phyloP scores from a whole-genome alignment of 225 moss, liverwort and hornwort genomes.

The Neckera pumila region DNA sequence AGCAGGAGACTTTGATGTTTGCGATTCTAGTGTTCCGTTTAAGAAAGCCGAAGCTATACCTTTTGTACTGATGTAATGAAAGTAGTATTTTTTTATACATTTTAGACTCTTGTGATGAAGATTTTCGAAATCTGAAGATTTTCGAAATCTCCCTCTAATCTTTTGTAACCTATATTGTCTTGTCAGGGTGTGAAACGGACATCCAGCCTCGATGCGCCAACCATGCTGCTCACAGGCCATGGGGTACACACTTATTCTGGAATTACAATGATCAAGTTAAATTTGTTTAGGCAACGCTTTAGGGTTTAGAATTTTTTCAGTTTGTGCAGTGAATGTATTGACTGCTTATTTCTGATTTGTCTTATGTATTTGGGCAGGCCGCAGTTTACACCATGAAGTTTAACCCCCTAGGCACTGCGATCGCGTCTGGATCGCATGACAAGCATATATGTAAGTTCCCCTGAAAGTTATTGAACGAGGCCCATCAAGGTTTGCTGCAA shows the following conservation, averaged over 20 bases:
- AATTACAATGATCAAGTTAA: neutral
- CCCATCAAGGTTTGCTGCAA: neutral
- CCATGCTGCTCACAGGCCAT: constrained; percentile 91
- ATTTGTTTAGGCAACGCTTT: neutral
- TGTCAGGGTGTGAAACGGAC: constrained; percentile 67
- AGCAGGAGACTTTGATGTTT: neutral
- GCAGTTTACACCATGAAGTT: constrained; percentile 86
- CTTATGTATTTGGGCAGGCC: constrained; percentile 7
- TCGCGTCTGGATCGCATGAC: constrained; percentile 92
- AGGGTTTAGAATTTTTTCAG: neutral
- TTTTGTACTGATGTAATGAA: neutral
- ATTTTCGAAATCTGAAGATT: neutral
- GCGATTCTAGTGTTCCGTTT: neutral
- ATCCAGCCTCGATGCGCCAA: constrained; percentile 87
- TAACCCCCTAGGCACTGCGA: constrained; percentile 84
- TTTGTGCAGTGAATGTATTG: neutral
- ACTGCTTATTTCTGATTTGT: neutral
- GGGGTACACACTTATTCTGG: constrained; percentile 18
- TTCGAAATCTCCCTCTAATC: neutral
- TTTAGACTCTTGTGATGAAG: neutral
- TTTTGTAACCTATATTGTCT: neutral
- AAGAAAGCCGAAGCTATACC: neutral
- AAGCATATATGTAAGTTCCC: constrained; percentile 66
- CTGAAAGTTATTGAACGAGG: neutral
- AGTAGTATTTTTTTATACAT: neutral